Percentiles rank a stretch among this genome's conserved stretches.
These are phyloP conservation scores for Silene uniflora DNA, from an alignment of 148 eudicot genomes.

Conservation along the genomic window DNA sequence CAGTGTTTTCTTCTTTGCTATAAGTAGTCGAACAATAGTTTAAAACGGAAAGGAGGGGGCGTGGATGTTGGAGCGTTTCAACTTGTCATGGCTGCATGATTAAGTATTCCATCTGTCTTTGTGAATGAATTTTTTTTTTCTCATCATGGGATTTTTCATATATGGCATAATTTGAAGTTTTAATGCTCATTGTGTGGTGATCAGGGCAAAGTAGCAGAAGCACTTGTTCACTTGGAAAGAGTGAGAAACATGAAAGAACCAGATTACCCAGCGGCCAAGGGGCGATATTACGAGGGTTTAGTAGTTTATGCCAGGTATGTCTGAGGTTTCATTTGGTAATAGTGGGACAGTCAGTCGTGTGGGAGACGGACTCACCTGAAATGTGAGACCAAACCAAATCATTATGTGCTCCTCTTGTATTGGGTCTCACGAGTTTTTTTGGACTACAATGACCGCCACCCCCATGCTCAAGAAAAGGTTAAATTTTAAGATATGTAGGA, in stretches of 20 bases:
- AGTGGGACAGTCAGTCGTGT: background rate
- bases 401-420: background rate
- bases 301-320: conserved; percentile 60
- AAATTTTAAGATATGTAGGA: background rate
- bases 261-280: conserved; percentile 54
- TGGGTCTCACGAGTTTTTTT: background rate
- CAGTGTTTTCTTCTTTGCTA: background rate
- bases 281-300: conserved; percentile 67
- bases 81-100: background rate
- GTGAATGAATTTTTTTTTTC: background rate
- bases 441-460: background rate
- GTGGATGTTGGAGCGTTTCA: background rate
- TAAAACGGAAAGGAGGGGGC: background rate
- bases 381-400: background rate
- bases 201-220: conserved; percentile 60
- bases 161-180: background rate
- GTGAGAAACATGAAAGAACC: conserved; percentile 64
- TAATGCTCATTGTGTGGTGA: background rate
- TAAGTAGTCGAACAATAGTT: background rate
- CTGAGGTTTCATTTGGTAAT: conserved; percentile 11
- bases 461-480: background rate
- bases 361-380: background rate
- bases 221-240: conserved; percentile 69
- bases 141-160: background rate
- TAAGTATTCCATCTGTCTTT: background rate